Percentiles rank a stretch among this genome's conserved stretches.
phyloP scores from a whole-genome alignment of 1,284 basidiomycete genomes.

The Austroboletus niveus region DNA sequence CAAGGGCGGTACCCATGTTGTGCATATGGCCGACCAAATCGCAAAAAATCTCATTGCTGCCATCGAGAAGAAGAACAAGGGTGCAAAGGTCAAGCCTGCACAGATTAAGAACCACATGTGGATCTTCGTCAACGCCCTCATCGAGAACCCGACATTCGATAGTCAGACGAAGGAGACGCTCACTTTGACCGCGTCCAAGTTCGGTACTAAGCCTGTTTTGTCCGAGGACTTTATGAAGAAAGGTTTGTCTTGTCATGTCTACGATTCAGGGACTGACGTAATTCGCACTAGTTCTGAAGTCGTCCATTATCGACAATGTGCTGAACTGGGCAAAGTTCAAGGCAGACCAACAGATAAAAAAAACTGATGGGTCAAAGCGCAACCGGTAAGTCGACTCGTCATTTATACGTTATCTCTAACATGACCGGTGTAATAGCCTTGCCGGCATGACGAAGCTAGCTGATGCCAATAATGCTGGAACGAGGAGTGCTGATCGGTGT shows the following conservation, averaged over 20 bases:
- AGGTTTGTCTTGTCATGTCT: constrained; percentile 48
- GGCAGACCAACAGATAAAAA: constrained; percentile 95
- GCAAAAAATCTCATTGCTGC: constrained; percentile 79
- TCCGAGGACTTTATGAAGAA: constrained; percentile 97
- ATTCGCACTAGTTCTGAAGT: constrained; percentile 70
- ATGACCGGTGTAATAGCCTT: constrained; percentile 49
- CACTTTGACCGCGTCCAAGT: constrained; percentile 87
- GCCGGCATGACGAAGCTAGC: constrained; percentile 92
- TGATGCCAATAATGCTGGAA: constrained; percentile 98
- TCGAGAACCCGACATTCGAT: constrained; percentile 99
- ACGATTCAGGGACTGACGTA: constrained; percentile 9
- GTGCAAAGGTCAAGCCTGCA: constrained; percentile 84
- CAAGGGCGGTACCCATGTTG: constrained; percentile 97
- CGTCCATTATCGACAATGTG: constrained; percentile 90
- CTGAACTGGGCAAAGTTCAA: constrained; percentile 97
- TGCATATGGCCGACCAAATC: constrained; percentile 85
- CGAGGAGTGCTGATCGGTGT: constrained; percentile 77
- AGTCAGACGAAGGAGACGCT: constrained; percentile 98
- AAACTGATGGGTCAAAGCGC: constrained; percentile 94
- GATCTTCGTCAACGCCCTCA: constrained; percentile 96
- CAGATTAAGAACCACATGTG: constrained; percentile 99
- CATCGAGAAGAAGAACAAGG: constrained; percentile 97
- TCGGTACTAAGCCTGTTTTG: constrained; percentile 81
- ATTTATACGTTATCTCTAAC: constrained; percentile 2
- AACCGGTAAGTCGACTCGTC: constrained; percentile 55